phyloP scores from a whole-genome alignment of 1,139 yeast genomes.

The Candida tetrigidarum region DNA sequence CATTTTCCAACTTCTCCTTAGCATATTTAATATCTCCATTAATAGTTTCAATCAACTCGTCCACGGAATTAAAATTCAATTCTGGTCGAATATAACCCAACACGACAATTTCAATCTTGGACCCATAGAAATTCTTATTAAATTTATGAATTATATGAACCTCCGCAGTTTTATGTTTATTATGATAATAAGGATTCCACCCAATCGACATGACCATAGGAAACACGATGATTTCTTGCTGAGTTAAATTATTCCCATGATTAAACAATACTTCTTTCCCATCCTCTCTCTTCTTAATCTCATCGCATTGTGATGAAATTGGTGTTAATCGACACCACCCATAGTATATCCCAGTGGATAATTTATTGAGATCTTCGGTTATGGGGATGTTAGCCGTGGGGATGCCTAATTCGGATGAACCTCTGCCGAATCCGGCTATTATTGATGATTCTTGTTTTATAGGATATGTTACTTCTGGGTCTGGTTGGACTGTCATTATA shows the following conservation, averaged over 20 bases:
- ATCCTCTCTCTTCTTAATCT: constrained; percentile 33
- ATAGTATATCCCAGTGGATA: constrained; percentile 87
- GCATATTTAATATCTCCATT: constrained; percentile 79
- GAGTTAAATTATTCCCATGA: constrained; percentile 57
- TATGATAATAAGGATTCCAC: constrained; percentile 91
- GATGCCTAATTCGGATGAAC: constrained; percentile 89
- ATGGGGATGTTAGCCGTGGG: constrained; percentile 95
- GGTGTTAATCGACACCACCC: constrained; percentile 69
- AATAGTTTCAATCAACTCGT: constrained; percentile 86
- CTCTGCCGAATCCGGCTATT: constrained; percentile 93
- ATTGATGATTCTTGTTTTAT: constrained; percentile 58
- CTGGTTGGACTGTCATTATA: constrained; percentile 13
- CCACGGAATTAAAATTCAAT: constrained; percentile 81
- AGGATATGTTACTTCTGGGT: constrained; percentile 58
- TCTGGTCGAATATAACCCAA: constrained; percentile 94
- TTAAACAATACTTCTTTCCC: constrained; percentile 55
- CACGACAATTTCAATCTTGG: constrained; percentile 65
- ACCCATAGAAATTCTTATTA: constrained; percentile 76
- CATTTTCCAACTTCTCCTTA: constrained; percentile 41
- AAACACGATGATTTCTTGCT: constrained; percentile 46
- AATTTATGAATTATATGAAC: constrained; percentile 85
- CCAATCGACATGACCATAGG: constrained; percentile 98
- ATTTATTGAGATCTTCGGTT: constrained; percentile 44
- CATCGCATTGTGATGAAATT: constrained; percentile 10
- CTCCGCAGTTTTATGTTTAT: constrained; percentile 81